Evolutionary conservation across 805 yeast genomes (phyloP).

Genomic region (Ogataea ganodermae): DNA sequence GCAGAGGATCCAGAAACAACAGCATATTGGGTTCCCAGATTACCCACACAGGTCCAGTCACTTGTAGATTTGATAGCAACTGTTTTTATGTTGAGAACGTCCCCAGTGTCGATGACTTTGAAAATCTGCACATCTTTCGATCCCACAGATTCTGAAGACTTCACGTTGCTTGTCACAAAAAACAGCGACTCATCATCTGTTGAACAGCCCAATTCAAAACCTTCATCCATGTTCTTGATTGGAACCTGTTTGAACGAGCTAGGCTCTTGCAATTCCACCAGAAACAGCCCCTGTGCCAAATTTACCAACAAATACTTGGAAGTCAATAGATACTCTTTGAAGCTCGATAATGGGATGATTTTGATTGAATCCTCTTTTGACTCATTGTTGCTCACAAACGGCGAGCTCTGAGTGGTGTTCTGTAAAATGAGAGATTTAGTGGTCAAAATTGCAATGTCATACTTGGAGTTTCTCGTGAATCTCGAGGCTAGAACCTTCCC

Average conservation of each 20-base stretch:
- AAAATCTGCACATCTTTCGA: slow-evolving; percentile 17
- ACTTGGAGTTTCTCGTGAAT: slow-evolving; percentile 18
- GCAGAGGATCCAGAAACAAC: slow-evolving; percentile 20
- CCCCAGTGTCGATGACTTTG: slow-evolving; percentile 24
- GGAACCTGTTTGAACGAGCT: slow-evolving; percentile 26
- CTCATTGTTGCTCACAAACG: background rate
- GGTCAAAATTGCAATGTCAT: slow-evolving; percentile 29
- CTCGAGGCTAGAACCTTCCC: slow-evolving; percentile 22
- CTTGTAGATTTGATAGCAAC: slow-evolving; percentile 8
- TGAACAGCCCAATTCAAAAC: slow-evolving; percentile 16
- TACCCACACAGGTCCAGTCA: slow-evolving; percentile 25
- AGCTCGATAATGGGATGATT: slow-evolving; percentile 21
- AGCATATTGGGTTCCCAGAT: slow-evolving; percentile 15
- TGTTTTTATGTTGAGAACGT: slow-evolving; percentile 19
- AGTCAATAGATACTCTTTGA: slow-evolving; percentile 24
- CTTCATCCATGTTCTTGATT: background rate
- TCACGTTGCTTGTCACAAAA: slow-evolving; percentile 11
- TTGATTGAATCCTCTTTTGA: slow-evolving; percentile 7
- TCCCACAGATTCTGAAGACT: background rate
- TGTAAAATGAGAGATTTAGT: slow-evolving; percentile 25
- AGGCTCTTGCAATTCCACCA: slow-evolving; percentile 22
- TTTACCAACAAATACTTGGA: slow-evolving; percentile 23
- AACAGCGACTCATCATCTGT: slow-evolving; percentile 25
- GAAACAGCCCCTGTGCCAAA: slow-evolving; percentile 21
- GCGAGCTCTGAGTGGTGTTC: slow-evolving; percentile 9